Evolutionary conservation across 768 basidiomycete species (phyloP), one percentile per base, ranked within the genome.

Genomic region (Pulveroboletus sp.): DNA sequence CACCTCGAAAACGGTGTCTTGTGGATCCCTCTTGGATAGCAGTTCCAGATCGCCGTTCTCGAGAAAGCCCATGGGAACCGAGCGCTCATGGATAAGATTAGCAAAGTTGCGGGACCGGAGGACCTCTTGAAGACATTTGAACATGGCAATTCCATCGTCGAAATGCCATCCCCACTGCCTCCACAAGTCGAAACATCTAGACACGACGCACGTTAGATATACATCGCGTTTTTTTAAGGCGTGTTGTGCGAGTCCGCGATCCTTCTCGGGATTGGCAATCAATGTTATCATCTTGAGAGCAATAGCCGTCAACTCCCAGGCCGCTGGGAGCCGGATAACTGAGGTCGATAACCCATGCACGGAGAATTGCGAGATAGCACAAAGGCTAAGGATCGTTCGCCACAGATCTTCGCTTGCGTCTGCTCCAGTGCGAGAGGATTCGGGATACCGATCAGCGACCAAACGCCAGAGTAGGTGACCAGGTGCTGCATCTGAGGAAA

Each of bases 361-460:
- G 1, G 85, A 85, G 70, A 95, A 89, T 59, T 93, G 93, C 0
- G 89, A 88, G 12, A 94, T 66, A 2, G 84, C 78, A 50, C 81
- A 86, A 2, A 94, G 65, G 22, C 74, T 77, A 59, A 90, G 86
- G 6, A 87, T 74, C 7, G 76, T 71, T 31, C 73, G 75, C 88
- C 93, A 94, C n/a, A 82, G 70, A 13, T 71, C 60, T 65, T 97
- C 94, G 57, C 81, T 83, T 14, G 69, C 68, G 35, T 73, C 70
- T 1, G 78, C 53, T 20, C 71, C 67, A 19, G 74, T 67, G 5
- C 61, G 62, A 12, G 65, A 54, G 8, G 53, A 47, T 23, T 60
- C 53, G 23, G 68, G 59, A 23, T 79, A 53, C 34, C 66, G 51
- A 6, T 67, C 62, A 31, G 68, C 61, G 23, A 83, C 54, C 27